Conservation (phyloP, 768 basidiomycete genomes). For the Xerocomellus dryophilus region DNA sequence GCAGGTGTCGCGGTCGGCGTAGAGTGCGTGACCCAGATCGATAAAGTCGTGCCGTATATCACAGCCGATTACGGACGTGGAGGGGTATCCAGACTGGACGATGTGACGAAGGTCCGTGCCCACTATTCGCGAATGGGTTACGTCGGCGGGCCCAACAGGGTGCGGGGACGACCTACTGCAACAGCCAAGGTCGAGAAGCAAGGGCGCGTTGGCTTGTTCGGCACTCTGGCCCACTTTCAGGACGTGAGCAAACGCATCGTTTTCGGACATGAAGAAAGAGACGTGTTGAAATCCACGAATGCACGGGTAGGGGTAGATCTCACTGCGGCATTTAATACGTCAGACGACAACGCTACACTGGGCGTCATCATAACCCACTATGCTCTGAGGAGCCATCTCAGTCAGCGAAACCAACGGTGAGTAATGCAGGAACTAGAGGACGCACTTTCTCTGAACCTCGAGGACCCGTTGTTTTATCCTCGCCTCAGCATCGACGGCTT, state of each 20-base stretch:
- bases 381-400: background rate
- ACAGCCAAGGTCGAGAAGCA: slow-evolving; percentile 6
- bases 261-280: background rate
- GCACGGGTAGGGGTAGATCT: slow-evolving; percentile 2
- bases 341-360: background rate
- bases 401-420: too few relatives aligned
- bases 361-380: background rate
- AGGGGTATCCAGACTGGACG: background rate
- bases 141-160: background rate
- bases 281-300: slow-evolving; percentile 1
- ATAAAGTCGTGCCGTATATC: slow-evolving; percentile 2
- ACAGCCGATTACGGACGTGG: background rate
- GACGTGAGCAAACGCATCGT: background rate
- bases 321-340: background rate
- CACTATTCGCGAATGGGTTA: background rate
- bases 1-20: background rate
- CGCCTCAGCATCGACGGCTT: background rate
- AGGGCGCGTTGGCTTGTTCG: background rate
- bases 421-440: background rate
- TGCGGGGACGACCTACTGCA: background rate
- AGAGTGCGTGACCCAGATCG: background rate
- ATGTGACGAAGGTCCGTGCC: slow-evolving; percentile 5
- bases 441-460: background rate
- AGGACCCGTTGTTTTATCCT: background rate
- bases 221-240: background rate